Evolutionary conservation across 495 filamentous ascomycete genomes (phyloP).

Genomic region (Aspergillus panamensis): DNA sequence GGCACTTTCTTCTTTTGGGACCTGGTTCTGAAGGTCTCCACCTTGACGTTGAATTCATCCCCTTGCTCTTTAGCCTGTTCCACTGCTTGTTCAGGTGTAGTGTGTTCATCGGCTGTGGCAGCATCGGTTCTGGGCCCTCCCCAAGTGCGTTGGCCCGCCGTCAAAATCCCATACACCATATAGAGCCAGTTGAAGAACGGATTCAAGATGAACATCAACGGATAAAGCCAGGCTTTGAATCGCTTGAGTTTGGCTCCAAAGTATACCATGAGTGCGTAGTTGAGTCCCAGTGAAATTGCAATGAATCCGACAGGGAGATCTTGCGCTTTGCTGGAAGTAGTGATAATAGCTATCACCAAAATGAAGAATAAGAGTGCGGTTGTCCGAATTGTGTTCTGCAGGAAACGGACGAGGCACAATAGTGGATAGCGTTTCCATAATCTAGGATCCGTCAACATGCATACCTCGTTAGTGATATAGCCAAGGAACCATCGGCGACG

Average conservation of each 20-base stretch:
- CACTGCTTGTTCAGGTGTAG: conserved; percentile 78
- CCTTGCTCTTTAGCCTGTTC: conserved; percentile 74
- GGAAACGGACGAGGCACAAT: conserved; percentile 82
- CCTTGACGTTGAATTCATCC: conserved; percentile 88
- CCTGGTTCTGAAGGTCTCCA: conserved; percentile 81
- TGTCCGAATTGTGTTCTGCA: conserved; percentile 96
- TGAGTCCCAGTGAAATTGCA: conserved; percentile 88
- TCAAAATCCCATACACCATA: conserved; percentile 87
- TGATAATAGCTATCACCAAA: conserved; percentile 83
- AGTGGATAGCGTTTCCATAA: conserved; percentile 91
- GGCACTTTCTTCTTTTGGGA: conserved; percentile 56
- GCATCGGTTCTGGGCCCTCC: conserved; percentile 93
- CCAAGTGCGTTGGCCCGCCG: conserved; percentile 94
- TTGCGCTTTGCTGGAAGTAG: conserved; percentile 70
- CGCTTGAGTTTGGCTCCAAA: conserved; percentile 83
- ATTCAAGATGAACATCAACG: conserved; percentile 92
- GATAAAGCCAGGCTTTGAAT: conserved; percentile 92
- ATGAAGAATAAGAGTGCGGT: conserved; percentile 96
- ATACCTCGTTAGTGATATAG: conserved; percentile 97
- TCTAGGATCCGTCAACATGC: conserved; percentile 93
- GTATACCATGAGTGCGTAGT: conserved; percentile 96
- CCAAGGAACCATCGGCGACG: conserved; percentile 95
- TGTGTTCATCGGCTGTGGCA: conserved; percentile 72
- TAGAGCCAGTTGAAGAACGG: conserved; percentile 99
- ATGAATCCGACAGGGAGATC: conserved; percentile 93